phyloP scores from a whole-genome alignment of 345 rosid species.

The Populus tremula region DNA sequence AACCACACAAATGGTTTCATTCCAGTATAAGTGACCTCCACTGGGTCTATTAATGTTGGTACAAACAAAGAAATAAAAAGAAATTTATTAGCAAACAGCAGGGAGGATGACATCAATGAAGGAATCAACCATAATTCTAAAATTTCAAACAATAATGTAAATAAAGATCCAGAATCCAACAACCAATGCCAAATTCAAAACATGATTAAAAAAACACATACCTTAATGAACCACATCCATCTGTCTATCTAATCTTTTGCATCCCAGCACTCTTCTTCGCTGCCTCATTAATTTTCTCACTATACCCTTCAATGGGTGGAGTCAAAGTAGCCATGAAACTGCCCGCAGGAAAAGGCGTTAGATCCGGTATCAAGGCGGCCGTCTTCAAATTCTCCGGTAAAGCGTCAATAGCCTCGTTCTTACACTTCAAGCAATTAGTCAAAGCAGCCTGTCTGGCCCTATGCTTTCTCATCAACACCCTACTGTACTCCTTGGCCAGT shows the following conservation, averaged over 20 bases:
- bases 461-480: constrained; percentile 78
- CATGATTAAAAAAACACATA: too few species aligned
- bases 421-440: constrained; percentile 45
- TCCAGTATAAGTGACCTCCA: too few species aligned
- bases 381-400: constrained; percentile 63
- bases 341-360: constrained; percentile 65
- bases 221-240: background rate
- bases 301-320: constrained; percentile 95
- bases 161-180: too few species aligned
- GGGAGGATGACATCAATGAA: too few species aligned
- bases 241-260: constrained; percentile 65
- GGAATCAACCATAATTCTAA: too few species aligned
- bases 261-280: constrained; percentile 56
- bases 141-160: too few species aligned
- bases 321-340: constrained; percentile 85
- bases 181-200: too few species aligned
- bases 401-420: constrained; percentile 74
- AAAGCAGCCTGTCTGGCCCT: constrained; percentile 74
- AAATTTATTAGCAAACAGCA: too few species aligned
- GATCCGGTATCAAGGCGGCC: constrained; percentile 78
- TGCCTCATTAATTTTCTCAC: constrained; percentile 81
- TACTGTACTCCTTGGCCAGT: constrained; percentile 80
- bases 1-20: too few species aligned
- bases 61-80: too few species aligned
- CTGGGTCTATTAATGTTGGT: too few species aligned